Evolutionary conservation across 805 yeast genomes (phyloP), one percentile per base, ranked within the genome.

Genomic region (Cyberlindnera japonica): DNA sequence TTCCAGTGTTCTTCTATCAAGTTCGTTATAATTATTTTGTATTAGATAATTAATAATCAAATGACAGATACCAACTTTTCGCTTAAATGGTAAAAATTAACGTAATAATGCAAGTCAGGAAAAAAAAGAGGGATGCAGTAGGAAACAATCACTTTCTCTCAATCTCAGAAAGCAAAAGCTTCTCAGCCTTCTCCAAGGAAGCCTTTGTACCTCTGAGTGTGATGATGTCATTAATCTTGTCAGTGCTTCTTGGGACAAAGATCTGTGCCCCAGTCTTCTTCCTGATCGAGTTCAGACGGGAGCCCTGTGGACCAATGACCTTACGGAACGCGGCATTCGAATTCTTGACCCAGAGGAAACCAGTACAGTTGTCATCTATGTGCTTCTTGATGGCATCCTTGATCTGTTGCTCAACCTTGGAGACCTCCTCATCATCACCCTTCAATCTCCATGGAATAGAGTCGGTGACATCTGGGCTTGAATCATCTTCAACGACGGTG

Each of bases 231-330:
- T 69, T 65, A 46, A 71, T 55, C 46, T 71, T 66, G 46, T 79
- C 83, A 34, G 60, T 61, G 33, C 65, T 64, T 61, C 77, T 77
- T 50, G 93, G 95, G 40, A 84, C 77, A 36, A 71, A 68, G 46
- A 85, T 74, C 42, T 75, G 69, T 27, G 83, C 70, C 15, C 75
- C 77, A 16, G 83, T 68, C 43, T 71, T 65, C 20, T 67, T 65
- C 66, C 93, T 79, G 44, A 86, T 71, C 48, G 65, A 64, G 53
- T 73, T 77, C 56, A 87, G 69, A 46, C 75, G 78, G 25, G 79
- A 63, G 34, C 96, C 96, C 50, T 77, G 81, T 13, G 87, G 79
- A 8, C 96, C 96, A 48, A 88, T 75, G 38, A 87, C 68, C 58
- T 71, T 75, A 43, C 82, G 74, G 61, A 83, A 82, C 33, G 59